phyloP scores from a whole-genome alignment of 768 basidiomycete species.

The Rhizopogon vesiculosus region DNA sequence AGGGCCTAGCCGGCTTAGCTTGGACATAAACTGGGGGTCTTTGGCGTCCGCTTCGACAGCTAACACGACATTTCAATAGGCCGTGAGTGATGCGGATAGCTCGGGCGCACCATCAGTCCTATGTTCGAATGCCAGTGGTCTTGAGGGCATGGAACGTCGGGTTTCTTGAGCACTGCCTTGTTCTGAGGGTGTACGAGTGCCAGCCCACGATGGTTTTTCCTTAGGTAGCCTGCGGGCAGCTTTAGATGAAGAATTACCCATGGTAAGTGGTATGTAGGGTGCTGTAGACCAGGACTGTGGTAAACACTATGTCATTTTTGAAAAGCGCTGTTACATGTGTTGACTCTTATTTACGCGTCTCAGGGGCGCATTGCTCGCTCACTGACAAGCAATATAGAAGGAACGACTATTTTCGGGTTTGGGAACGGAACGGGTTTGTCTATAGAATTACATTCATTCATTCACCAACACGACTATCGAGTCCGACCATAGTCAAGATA shows the following conservation, averaged over 20 bases:
- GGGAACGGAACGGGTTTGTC: no score
- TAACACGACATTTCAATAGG: slow-evolving; percentile 19
- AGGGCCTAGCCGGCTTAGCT: slow-evolving; percentile 58
- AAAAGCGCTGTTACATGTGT: no score
- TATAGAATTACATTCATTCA: no score
- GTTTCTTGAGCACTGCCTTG: slow-evolving; percentile 6
- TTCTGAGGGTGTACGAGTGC: slow-evolving; percentile 32
- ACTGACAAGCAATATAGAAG: no score
- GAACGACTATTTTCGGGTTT: no score
- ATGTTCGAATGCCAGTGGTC: slow-evolving; percentile 42
- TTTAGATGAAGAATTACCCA: slow-evolving; percentile 66
- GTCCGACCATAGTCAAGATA: no score
- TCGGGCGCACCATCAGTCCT: slow-evolving; percentile 41
- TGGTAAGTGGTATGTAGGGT: slow-evolving; percentile 15
- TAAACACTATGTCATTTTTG: no score
- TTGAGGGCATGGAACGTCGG: slow-evolving; percentile 12
- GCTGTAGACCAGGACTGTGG: no score
- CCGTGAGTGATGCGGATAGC: not conserved
- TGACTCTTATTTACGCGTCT: no score
- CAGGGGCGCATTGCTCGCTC: no score
- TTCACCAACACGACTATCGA: no score
- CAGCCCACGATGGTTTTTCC: slow-evolving; percentile 44
- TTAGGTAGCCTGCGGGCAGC: slow-evolving; percentile 51
- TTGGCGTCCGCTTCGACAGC: slow-evolving; percentile 60
- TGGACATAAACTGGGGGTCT: slow-evolving; percentile 69